Conservation (phyloP, 805 yeast genomes). For the Candida arabinofermentans region DNA sequence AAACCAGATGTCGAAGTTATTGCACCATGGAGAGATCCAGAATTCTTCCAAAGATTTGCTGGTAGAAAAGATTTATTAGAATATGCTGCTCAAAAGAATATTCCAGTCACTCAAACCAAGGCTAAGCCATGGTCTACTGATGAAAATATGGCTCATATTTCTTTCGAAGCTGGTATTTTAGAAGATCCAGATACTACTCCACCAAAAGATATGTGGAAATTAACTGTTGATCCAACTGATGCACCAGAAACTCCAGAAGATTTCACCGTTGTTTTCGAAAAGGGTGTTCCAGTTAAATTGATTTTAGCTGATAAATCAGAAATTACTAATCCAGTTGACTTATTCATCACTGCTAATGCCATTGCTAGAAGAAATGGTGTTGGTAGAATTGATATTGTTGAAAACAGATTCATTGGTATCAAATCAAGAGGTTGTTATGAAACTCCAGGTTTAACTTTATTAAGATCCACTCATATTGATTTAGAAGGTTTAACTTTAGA, state of each 20-base stretch:
- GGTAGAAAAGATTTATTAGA: constrained; percentile 96
- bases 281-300: constrained; percentile 87
- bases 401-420: constrained; percentile 97
- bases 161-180: constrained; percentile 98
- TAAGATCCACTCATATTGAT: constrained; percentile 93
- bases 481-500: constrained; percentile 95
- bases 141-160: constrained; percentile 98
- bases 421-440: constrained; percentile 99
- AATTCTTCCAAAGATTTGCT: constrained; percentile 89
- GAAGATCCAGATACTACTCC: constrained; percentile 99
- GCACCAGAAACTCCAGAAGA: constrained; percentile 95
- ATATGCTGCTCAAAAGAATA: constrained; percentile 87
- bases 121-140: constrained; percentile 99
- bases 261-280: constrained; percentile 72
- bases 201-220: constrained; percentile 99
- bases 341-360: constrained; percentile 88
- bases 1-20: constrained; percentile 95
- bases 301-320: constrained; percentile 52
- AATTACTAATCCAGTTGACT: constrained; percentile 84
- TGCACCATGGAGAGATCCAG: constrained; percentile 99
- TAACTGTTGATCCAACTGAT: constrained; percentile 91
- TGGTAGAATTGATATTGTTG: constrained; percentile 98
- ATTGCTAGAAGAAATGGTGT: constrained; percentile 99
- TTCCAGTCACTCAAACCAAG: constrained; percentile 95
- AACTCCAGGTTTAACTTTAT: constrained; percentile 95